These are phyloP conservation scores for Solanum peruvianum DNA, from an alignment of 257 asterid genomes.

Conservation along the genomic window DNA sequence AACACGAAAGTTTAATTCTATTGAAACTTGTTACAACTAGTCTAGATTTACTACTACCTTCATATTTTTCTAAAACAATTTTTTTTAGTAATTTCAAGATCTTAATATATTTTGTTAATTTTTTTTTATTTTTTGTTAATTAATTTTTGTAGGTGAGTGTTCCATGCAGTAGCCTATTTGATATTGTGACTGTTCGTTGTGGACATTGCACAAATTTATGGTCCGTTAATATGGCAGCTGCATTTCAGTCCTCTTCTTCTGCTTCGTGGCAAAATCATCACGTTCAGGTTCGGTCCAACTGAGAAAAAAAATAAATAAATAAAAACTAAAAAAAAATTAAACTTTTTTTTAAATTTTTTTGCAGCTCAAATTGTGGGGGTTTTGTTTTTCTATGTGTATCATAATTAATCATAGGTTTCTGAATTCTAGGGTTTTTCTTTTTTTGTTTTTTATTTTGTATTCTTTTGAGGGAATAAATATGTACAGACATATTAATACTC, in stretches of 20 bases:
- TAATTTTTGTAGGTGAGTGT: constrained; percentile 60
- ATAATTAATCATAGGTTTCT: constrained; percentile 16
- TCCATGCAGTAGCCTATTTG: constrained; percentile 74
- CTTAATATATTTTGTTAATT: background rate
- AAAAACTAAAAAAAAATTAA: background rate
- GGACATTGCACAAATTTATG: constrained; percentile 83
- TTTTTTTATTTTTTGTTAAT: background rate
- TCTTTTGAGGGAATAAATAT: constrained; percentile 36
- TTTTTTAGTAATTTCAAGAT: background rate
- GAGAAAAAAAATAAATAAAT: background rate
- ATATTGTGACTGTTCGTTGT: constrained; percentile 84
- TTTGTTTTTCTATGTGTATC: background rate
- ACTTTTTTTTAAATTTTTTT: background rate
- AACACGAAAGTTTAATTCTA: background rate
- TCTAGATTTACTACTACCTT: background rate
- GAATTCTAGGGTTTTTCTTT: constrained; percentile 49
- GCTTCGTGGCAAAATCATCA: constrained; percentile 34
- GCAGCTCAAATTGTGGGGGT: constrained; percentile 54
- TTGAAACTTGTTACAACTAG: background rate
- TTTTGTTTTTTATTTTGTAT: background rate
- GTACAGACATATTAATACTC: background rate
- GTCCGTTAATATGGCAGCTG: constrained; percentile 89
- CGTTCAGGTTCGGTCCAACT: constrained; percentile 12
- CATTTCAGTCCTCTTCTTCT: constrained; percentile 32
- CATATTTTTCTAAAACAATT: background rate